Conservation (phyloP, 352 stramenopile species). For the Pythium dissimile region DNA sequence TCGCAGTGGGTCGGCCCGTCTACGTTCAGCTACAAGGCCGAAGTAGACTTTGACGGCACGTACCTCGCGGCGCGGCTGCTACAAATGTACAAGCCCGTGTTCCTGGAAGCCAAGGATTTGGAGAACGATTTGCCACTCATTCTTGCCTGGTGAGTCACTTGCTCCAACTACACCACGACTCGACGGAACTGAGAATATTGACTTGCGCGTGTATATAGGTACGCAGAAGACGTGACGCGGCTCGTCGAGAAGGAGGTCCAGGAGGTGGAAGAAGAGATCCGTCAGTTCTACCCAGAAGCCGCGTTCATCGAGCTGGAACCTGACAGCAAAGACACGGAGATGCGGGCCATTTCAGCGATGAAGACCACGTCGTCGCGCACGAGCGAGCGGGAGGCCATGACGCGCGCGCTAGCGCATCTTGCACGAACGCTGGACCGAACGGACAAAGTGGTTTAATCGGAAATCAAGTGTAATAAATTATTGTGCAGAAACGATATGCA, state of each 20-base stretch:
- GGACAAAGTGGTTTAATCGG: slow-evolving; percentile 2
- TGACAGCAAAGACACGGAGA: slow-evolving; percentile 90
- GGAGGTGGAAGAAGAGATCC: slow-evolving; percentile 94
- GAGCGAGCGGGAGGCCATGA: slow-evolving; percentile 85
- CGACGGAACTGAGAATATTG: no score
- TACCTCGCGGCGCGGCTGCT: slow-evolving; percentile 95
- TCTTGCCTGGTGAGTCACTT: slow-evolving; percentile 89
- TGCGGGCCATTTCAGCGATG: slow-evolving; percentile 80
- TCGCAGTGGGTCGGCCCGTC: slow-evolving; percentile 97
- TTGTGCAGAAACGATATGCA: slow-evolving; percentile 5
- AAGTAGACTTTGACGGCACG: slow-evolving; percentile 99
- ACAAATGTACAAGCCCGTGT: slow-evolving; percentile 93
- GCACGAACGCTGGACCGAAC: slow-evolving; percentile 65
- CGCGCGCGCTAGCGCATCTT: slow-evolving; percentile 67
- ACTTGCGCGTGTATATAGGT: slow-evolving; percentile 32
- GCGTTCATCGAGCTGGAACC: slow-evolving; percentile 98
- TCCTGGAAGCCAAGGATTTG: slow-evolving; percentile 87
- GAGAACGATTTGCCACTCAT: slow-evolving; percentile 93
- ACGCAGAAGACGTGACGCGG: slow-evolving; percentile 95
- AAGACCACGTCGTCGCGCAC: slow-evolving; percentile 76
- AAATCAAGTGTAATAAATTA: slow-evolving; percentile 17
- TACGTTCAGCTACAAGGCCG: slow-evolving; percentile 98
- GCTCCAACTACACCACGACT: no score
- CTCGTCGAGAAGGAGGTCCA: slow-evolving; percentile 95
- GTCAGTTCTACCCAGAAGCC: slow-evolving; percentile 89